phyloP scores from a whole-genome alignment of 1,139 yeast species.

The Chernovozyma aurita region DNA sequence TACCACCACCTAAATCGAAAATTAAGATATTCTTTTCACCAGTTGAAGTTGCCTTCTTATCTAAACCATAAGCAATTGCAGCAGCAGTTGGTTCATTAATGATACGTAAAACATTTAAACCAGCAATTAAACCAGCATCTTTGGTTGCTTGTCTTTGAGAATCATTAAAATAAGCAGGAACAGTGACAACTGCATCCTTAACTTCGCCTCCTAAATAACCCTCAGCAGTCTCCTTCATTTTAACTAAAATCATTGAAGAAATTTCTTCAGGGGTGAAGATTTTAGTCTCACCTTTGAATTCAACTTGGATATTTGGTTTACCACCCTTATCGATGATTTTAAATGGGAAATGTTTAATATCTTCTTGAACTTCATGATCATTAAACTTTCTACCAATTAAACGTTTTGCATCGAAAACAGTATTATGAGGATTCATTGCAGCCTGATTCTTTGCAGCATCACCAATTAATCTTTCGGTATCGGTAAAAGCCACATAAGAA shows the following conservation, averaged over 20 bases:
- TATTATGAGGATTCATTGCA: constrained; percentile 52
- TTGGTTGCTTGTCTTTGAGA: constrained; percentile 63
- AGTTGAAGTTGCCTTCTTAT: constrained; percentile 54
- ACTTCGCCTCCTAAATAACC: constrained; percentile 54
- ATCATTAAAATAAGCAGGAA: constrained; percentile 60
- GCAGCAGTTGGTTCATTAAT: constrained; percentile 64
- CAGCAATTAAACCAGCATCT: constrained; percentile 61
- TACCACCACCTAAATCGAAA: constrained; percentile 98
- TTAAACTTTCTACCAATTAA: constrained; percentile 62
- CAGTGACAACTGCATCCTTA: constrained; percentile 74
- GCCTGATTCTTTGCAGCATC: constrained; percentile 61
- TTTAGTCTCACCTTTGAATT: constrained; percentile 62
- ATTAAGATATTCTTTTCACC: constrained; percentile 53
- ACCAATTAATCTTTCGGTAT: constrained; percentile 53
- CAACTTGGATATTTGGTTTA: constrained; percentile 59
- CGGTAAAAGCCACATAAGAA: constrained; percentile 33
- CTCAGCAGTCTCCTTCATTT: constrained; percentile 69
- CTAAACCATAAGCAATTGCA: constrained; percentile 61
- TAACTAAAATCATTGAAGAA: constrained; percentile 58
- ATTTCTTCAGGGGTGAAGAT: constrained; percentile 63
- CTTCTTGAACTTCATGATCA: constrained; percentile 54
- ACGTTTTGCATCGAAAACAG: constrained; percentile 63
- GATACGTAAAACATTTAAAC: constrained; percentile 55
- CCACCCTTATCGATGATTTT: constrained; percentile 52
- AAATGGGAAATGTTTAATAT: constrained; percentile 63